Percentiles rank a stretch among this genome's conserved stretches.
Evolutionary conservation across 2,329 filamentous ascomycete species (phyloP).

Genomic region (Setomelanomma holmii): DNA sequence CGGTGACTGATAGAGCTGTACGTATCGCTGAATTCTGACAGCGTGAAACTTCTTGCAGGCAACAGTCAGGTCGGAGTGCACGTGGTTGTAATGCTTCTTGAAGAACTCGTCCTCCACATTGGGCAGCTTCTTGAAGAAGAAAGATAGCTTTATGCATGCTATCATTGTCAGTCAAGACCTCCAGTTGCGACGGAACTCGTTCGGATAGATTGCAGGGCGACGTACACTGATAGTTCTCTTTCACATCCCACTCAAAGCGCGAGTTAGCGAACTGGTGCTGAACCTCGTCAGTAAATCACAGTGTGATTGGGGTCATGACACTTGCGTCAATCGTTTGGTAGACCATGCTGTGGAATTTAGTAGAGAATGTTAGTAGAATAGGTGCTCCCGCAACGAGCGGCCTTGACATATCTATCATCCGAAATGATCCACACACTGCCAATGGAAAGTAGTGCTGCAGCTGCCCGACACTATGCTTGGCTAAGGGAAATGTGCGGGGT

Average conservation of each 20-base stretch:
- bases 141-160: constrained; percentile 40
- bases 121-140: constrained; percentile 42
- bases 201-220: not conserved
- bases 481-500: constrained; percentile 8
- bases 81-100: constrained; percentile 42
- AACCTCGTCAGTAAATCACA: no score
- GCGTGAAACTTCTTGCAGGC: constrained; percentile 36
- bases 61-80: constrained; percentile 40
- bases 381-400: no score
- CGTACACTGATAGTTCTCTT: constrained; percentile 39
- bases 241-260: constrained; percentile 32
- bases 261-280: constrained; percentile 22
- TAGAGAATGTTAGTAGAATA: no score
- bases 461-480: not conserved
- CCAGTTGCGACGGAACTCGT: not conserved
- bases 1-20: constrained; percentile 30
- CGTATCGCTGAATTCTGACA: constrained; percentile 37
- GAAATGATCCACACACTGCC: not conserved
- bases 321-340: not conserved
- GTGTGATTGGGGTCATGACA: no score
- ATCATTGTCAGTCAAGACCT: not conserved
- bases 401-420: not conserved
- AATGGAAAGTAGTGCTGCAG: not conserved
- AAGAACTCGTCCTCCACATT: constrained; percentile 41
- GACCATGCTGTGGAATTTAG: not conserved